phyloP scores from a whole-genome alignment of 495 filamentous ascomycete genomes.

The Lasiosphaeriaceae sp. region DNA sequence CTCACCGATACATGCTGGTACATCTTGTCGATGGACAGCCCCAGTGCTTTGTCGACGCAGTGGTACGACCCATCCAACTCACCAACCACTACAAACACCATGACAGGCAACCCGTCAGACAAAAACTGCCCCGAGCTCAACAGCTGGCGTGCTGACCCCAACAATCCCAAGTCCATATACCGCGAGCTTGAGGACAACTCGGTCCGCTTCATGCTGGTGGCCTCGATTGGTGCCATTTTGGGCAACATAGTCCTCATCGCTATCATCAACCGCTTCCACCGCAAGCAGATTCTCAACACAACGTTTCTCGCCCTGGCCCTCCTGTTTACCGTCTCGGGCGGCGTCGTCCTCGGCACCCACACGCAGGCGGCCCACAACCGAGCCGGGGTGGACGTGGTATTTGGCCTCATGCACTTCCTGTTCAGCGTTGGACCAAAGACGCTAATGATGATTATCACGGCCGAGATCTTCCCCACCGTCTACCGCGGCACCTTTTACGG shows the following conservation, averaged over 20 bases:
- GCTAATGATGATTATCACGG: conserved; percentile 46
- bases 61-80: not conserved
- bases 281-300: conserved; percentile 21
- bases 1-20: conserved; percentile 55
- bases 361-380: no score
- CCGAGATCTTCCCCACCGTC: conserved; percentile 59
- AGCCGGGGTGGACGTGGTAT: conserved; percentile 24
- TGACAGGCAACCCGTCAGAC: not conserved
- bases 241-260: conserved; percentile 27
- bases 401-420: conserved; percentile 35
- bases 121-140: not conserved
- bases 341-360: conserved; percentile 13
- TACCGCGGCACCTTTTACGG: conserved; percentile 57
- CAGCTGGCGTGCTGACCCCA: conserved; percentile 7
- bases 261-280: conserved; percentile 28
- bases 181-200: conserved; percentile 15
- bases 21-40: conserved; percentile 60
- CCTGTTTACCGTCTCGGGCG: conserved; percentile 27
- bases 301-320: conserved; percentile 24
- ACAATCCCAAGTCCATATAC: conserved; percentile 12
- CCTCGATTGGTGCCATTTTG: conserved; percentile 29
- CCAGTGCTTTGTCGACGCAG: conserved; percentile 21
- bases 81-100: not conserved
- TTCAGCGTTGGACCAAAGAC: conserved; percentile 41
- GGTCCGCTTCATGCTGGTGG: conserved; percentile 26